A percentile compares a stretch with the other conserved stretches of the same genome.
Evolutionary conservation across 1,284 basidiomycete species (phyloP).

Genomic region (Ganoderma multipileum): DNA sequence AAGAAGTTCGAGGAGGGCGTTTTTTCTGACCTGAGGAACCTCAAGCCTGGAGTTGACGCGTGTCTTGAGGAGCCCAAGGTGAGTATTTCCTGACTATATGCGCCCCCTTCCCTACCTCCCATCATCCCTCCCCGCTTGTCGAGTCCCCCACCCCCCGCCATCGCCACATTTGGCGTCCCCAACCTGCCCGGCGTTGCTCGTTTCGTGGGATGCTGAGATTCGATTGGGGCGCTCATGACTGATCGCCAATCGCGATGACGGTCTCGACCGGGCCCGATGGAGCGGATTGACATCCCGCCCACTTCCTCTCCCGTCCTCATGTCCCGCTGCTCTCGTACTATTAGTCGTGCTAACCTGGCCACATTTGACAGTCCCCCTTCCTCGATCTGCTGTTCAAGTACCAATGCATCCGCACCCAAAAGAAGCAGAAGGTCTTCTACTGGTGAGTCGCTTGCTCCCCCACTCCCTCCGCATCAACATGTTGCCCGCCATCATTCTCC

Average conservation of each 20-base stretch:
- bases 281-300: slow-evolving; percentile 18
- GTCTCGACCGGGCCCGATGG: slow-evolving; percentile 20
- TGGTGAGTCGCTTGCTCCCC: slow-evolving; percentile 61
- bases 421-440: slow-evolving; percentile 95
- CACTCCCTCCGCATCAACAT: not conserved
- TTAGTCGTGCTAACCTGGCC: not conserved
- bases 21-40: slow-evolving; percentile 88
- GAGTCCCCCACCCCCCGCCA: not conserved
- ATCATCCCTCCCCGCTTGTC: not conserved
- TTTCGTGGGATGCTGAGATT: slow-evolving; percentile 10
- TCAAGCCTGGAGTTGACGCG: slow-evolving; percentile 91
- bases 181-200: not conserved
- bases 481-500: not conserved
- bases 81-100: slow-evolving; percentile 16
- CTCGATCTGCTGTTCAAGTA: slow-evolving; percentile 93
- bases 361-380: slow-evolving; percentile 74
- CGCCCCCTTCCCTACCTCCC: not conserved
- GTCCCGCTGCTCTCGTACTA: not conserved
- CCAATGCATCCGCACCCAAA: slow-evolving; percentile 94
- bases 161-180: not conserved
- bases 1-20: slow-evolving; percentile 95
- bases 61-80: slow-evolving; percentile 94
- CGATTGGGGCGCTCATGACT: slow-evolving; percentile 10
- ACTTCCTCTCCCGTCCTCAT: not conserved
- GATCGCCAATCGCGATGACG: slow-evolving; percentile 22